Conservation (phyloP, 306 rosid genomes). For the Quercus robur region DNA sequence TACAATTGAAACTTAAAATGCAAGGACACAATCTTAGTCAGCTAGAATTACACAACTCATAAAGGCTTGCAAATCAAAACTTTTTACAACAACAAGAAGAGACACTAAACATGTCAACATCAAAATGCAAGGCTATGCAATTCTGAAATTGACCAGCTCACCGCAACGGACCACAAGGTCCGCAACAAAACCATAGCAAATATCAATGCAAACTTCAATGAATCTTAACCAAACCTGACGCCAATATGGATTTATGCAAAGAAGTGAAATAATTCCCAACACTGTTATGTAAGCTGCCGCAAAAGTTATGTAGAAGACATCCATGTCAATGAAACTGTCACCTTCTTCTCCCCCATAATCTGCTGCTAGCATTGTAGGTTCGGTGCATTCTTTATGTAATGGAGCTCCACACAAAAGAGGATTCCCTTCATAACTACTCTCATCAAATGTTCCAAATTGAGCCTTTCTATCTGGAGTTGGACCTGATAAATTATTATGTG, state of each 20-base stretch:
- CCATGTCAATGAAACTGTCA: neutral
- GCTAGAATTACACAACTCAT: too few species aligned
- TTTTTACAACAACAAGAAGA: too few species aligned
- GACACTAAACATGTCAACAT: neutral
- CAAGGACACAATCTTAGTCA: too few species aligned
- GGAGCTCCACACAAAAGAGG: constrained; percentile 1
- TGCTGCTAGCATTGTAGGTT: neutral
- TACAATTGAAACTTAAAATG: too few species aligned
- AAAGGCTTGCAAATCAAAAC: too few species aligned
- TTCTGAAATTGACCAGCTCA: neutral
- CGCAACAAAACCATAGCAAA: neutral
- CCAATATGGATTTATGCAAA: neutral
- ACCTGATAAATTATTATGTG: neutral
- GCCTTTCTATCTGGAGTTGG: neutral
- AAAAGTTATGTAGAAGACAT: neutral
- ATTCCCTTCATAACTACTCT: neutral
- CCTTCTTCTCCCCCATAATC: neutral
- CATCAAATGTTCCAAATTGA: neutral
- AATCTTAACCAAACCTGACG: neutral
- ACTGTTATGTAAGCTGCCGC: neutral
- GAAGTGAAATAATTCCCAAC: neutral
- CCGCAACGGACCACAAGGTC: neutral
- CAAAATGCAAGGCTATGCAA: neutral
- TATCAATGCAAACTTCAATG: neutral
- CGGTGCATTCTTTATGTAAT: neutral